Base-by-base conservation (phyloP, 495 filamentous ascomycete species). In the Cudoniella acicularis region DNA sequence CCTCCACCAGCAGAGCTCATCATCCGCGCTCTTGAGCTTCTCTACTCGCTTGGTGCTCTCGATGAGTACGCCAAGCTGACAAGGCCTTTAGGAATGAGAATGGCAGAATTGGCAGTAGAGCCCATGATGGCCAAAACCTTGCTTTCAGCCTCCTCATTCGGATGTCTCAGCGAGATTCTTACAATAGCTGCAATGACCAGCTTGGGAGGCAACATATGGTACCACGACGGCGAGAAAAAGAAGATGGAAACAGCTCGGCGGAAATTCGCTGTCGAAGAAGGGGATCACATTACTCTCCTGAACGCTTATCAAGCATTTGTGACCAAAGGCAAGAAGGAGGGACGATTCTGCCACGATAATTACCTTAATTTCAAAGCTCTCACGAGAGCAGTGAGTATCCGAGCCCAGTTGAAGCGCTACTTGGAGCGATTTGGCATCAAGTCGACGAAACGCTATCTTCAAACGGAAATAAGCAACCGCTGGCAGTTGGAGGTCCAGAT, bases 61-160 rank as follows among this genome's bases (percentile, higher is more conserved):
- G 92, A 97, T 61, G 83, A 87, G 56, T 91, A 97, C 65, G 92
- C 91, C 25, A 95, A 92, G 69, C 86, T 98, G 49, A 98, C 93
- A 13, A 87, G 83, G 54, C 93, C 94, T 0, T 75, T 96, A 22
- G 94, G 95, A 1, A 75, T 82, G 52, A 83, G 93, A 50, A 97
- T 99, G 91, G 94, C 95, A 8, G 95, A 98, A 72, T 79, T 99
- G 59, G 88, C 92, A 0, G 83, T 98, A 16, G 92, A 96, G 63
- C 95, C 95, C 1, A 97, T 97, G 92, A 92, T 97, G 85, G 89
- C 85, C 13, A 96, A 93, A 70, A 91, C 89, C 6, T 80, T 97
- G 9, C 83, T 97, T 16, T 82, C 84, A n/a, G 89, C 90, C 0
- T 73, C 84, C 1, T 75, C 77, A 16, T 94, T 96, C 71, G 78